These are phyloP conservation scores for Trichoderma aggressivum DNA, from an alignment of 2,329 filamentous ascomycete species.

Conservation along the genomic window DNA sequence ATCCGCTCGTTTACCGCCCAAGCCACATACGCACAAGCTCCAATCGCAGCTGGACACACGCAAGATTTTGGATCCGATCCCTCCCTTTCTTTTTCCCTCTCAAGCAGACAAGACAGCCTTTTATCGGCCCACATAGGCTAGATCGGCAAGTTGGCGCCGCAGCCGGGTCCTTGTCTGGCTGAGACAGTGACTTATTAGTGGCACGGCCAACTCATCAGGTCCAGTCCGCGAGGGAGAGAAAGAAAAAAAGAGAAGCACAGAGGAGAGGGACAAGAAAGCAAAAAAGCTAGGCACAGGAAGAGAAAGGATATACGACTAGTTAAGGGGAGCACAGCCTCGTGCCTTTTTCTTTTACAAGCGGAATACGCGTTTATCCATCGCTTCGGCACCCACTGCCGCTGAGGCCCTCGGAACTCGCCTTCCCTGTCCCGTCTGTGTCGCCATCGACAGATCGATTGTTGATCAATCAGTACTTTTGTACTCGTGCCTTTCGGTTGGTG, in stretches of 20 bases:
- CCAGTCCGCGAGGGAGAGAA: neutral
- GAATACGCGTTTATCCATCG: slow-evolving; percentile 12
- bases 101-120: neutral
- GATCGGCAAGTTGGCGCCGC: slow-evolving; percentile 21
- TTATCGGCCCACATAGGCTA: slow-evolving; percentile 15
- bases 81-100: neutral
- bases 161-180: slow-evolving; percentile 21
- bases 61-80: neutral
- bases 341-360: neutral
- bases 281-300: neutral
- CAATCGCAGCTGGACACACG: slow-evolving; percentile 11
- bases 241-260: neutral
- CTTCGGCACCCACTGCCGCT: slow-evolving; percentile 13
- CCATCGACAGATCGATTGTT: slow-evolving; percentile 15
- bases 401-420: slow-evolving; percentile 6
- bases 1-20: slow-evolving; percentile 15
- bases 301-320: neutral
- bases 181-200: slow-evolving; percentile 32
- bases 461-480: neutral
- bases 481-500: neutral
- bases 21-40: slow-evolving; percentile 12
- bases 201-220: slow-evolving; percentile 11
- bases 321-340: slow-evolving; percentile 5
- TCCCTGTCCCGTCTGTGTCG: slow-evolving; percentile 4
- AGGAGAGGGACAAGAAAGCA: neutral